These are phyloP conservation scores for Nothophaeocryptopus gaeumannii DNA, from an alignment of 2,329 filamentous ascomycete genomes.

Conservation along the genomic window DNA sequence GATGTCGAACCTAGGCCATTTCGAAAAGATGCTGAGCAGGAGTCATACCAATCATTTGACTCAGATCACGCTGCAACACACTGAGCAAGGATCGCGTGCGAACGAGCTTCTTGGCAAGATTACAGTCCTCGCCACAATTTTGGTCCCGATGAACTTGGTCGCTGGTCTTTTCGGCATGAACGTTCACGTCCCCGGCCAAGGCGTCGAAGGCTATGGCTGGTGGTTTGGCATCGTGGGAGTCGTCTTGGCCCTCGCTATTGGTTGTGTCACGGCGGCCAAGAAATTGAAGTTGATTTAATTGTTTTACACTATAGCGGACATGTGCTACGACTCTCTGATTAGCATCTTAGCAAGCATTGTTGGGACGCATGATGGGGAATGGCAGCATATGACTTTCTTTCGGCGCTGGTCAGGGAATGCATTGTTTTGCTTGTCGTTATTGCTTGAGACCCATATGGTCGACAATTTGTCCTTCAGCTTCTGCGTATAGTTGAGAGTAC, in stretches of 20 bases:
- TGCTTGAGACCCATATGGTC: too few relatives aligned
- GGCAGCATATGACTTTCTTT: too few relatives aligned
- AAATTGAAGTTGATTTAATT: conserved; percentile 42
- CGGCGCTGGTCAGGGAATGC: too few relatives aligned
- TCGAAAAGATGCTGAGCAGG: conserved; percentile 94
- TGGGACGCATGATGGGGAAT: too few relatives aligned
- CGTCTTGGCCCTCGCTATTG: conserved; percentile 47
- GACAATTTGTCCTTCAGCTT: too few relatives aligned
- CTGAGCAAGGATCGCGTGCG: conserved; percentile 80
- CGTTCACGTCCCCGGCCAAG: conserved; percentile 66
- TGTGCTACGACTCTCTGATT: too few relatives aligned
- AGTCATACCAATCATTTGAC: conserved; percentile 95
- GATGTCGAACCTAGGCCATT: conserved; percentile 94
- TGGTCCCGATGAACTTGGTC: conserved; percentile 93
- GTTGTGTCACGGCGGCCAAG: conserved; percentile 43
- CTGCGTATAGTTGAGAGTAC: too few relatives aligned
- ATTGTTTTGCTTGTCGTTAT: too few relatives aligned
- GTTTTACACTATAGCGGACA: neutral
- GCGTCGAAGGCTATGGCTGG: conserved; percentile 46
- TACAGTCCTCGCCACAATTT: conserved; percentile 85
- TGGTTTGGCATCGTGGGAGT: conserved; percentile 61
- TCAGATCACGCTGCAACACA: conserved; percentile 87
- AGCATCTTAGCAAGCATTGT: too few relatives aligned
- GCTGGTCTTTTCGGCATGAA: conserved; percentile 90
- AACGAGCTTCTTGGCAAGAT: conserved; percentile 93